phyloP scores from a whole-genome alignment of 352 stramenopile species.

The Globisporangium uncinulatum region DNA sequence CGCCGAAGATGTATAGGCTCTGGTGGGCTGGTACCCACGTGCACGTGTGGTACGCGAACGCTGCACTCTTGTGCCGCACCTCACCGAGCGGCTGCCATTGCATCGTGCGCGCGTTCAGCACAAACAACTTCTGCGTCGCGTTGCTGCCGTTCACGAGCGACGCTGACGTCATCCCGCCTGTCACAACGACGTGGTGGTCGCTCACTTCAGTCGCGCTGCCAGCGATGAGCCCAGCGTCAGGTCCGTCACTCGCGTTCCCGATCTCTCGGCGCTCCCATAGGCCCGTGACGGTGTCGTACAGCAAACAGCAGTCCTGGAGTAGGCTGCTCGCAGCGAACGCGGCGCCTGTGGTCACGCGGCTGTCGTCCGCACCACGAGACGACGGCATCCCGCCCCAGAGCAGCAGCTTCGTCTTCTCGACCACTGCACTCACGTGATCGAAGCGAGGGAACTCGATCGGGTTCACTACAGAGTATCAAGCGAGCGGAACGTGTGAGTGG shows the following conservation, averaged over 20 bases:
- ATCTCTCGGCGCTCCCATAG: conserved; percentile 37
- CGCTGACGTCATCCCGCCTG: conserved; percentile 44
- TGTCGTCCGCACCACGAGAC: conserved; percentile 21
- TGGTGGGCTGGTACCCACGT: conserved; percentile 40
- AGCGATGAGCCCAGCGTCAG: conserved; percentile 36
- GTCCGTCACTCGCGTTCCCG: conserved; percentile 25
- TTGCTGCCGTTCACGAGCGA: conserved; percentile 30
- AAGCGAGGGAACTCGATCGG: conserved; percentile 25
- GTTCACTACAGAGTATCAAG: conserved; percentile 10
- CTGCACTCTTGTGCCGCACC: conserved; percentile 35
- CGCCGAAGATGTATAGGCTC: conserved; percentile 51
- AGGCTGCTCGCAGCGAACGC: conserved; percentile 9
- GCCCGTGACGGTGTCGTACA: conserved; percentile 50
- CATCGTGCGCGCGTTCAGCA: conserved; percentile 37
- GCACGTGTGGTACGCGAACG: conserved; percentile 50
- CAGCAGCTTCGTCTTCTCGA: conserved; percentile 41
- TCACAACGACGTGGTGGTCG: conserved; percentile 49
- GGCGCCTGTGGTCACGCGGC: conserved; percentile 2
- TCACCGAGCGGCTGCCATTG: conserved; percentile 52
- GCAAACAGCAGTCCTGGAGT: conserved; percentile 14
- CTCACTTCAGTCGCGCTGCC: conserved; percentile 41
- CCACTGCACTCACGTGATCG: conserved; percentile 53
- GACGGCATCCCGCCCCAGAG: conserved; percentile 61
- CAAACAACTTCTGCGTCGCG: conserved; percentile 45
- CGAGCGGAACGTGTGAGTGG: too few species aligned